phyloP scores from a whole-genome alignment of 2,329 filamentous ascomycete species.

The Colletotrichum eleusines region DNA sequence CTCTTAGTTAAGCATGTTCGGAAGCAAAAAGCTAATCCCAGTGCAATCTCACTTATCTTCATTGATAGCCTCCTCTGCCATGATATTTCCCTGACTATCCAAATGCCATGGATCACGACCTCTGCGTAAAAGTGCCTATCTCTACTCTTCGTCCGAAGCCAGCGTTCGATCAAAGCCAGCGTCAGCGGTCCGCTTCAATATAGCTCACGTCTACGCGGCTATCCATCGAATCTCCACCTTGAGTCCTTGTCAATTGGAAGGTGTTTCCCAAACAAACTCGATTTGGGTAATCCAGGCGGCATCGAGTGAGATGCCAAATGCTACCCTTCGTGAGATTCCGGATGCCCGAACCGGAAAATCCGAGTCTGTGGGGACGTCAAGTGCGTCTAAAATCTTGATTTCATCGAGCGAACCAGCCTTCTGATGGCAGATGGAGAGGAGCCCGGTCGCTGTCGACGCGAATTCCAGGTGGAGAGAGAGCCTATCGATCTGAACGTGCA shows the following conservation, averaged over 20 bases:
- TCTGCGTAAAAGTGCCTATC: neutral
- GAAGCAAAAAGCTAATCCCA: too few relatives aligned
- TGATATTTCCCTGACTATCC: conserved; percentile 5
- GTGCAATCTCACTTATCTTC: neutral
- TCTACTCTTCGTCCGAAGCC: too few relatives aligned
- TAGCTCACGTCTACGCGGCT: too few relatives aligned
- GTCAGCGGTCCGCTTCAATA: too few relatives aligned
- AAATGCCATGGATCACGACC: neutral
- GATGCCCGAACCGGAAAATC: neutral
- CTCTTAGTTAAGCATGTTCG: too few relatives aligned
- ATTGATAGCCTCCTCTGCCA: neutral
- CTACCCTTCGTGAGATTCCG: neutral
- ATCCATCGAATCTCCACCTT: too few relatives aligned
- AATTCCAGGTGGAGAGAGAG: conserved; percentile 9
- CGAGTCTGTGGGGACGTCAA: conserved; percentile 4
- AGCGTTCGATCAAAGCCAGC: too few relatives aligned
- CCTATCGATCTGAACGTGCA: conserved; percentile 16
- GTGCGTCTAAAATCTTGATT: conserved; percentile 3
- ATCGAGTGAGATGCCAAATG: conserved; percentile 1
- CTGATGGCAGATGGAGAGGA: conserved; percentile 4
- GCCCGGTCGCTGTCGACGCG: conserved; percentile 6
- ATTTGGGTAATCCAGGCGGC: neutral
- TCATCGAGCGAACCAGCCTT: neutral
- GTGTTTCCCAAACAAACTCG: conserved; percentile 14
- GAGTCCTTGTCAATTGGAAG: neutral